Base-by-base conservation (phyloP, 1,284 basidiomycete genomes). In the Pascua guehoae region DNA sequence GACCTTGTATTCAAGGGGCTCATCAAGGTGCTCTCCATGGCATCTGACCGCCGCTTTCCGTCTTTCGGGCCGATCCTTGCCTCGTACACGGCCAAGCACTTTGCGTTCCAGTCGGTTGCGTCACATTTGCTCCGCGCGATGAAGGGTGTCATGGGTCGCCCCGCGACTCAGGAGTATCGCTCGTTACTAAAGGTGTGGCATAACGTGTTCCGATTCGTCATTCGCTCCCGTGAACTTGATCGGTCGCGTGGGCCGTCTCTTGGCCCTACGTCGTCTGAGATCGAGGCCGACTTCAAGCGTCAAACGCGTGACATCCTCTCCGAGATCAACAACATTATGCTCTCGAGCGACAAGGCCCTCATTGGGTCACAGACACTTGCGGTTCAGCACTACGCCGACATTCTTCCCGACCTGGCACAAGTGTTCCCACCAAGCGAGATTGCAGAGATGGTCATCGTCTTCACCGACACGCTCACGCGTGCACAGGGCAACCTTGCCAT, bases 321-420 rank as follows among this genome's bases (percentile, higher is more conserved):
- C 12, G 88, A 89, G 67, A 86, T 97, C 65, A 94, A 90, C 67
- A 82, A 85, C 46, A 87, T 98, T 82, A 96, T 98, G 94, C 81
- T 85, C 0, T 85, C 85, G 0, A 83, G 83, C 2, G 83, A 88
- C 15, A 90, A 89, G 0, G 81, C 85, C 2, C 85, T 92, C 69
- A 92, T 98, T 58, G 95, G 95, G 46, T 95, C 94, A 0, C 94
- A 98, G 73, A 95, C 91, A 0, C 86, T 94, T 61, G 89, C 89
- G 1, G 81, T 98, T 10, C 93, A 97, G 71, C 89, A 95, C 75
- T 98, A 96, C 74, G 88, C 92, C 4, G 89, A 90, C 32, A 89
- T 95, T 57, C 81, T 98, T 11, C 92, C 94, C 1, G 89, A 93
- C 70, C 80, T 98, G 14, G 81, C 85, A 18, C 87, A 88, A 66